Conservation (phyloP, 2,329 filamentous ascomycete genomes). For the Sporothrix humicola region DNA sequence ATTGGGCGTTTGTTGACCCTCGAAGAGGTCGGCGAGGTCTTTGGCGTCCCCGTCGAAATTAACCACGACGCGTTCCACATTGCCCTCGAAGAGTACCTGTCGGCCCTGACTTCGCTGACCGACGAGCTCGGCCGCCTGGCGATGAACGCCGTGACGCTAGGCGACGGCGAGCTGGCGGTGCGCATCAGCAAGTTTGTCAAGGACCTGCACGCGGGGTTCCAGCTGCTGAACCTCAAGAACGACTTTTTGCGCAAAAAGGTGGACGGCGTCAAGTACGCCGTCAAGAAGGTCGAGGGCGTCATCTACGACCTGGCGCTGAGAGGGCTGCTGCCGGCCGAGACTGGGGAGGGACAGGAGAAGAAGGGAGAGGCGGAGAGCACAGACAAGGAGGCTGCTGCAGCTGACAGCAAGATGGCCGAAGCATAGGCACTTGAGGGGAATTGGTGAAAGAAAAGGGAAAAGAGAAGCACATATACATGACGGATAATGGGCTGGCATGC, state of each 20-base stretch:
- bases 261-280: slow-evolving; percentile 94
- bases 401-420: slow-evolving; percentile 36
- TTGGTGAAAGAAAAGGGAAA: background rate
- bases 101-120: slow-evolving; percentile 82
- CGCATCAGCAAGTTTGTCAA: slow-evolving; percentile 93
- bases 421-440: background rate
- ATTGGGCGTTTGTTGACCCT: slow-evolving; percentile 77
- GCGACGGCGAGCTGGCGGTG: slow-evolving; percentile 83
- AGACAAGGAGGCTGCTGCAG: background rate
- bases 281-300: slow-evolving; percentile 98
- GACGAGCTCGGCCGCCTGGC: slow-evolving; percentile 91
- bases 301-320: slow-evolving; percentile 93
- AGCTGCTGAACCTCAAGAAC: slow-evolving; percentile 97
- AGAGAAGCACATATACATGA: too few species aligned
- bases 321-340: slow-evolving; percentile 69
- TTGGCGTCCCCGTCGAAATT: slow-evolving; percentile 89
- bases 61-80: slow-evolving; percentile 90
- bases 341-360: slow-evolving; percentile 42
- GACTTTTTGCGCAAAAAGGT: slow-evolving; percentile 85
- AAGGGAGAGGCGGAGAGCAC: background rate
- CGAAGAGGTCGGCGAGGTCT: slow-evolving; percentile 80
- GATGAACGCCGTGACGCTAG: slow-evolving; percentile 91
- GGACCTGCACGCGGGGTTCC: slow-evolving; percentile 93
- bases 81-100: slow-evolving; percentile 95
- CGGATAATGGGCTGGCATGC: background rate